Evolutionary conservation across 2,329 filamentous ascomycete genomes (phyloP).

Genomic region (Colletotrichum lini): DNA sequence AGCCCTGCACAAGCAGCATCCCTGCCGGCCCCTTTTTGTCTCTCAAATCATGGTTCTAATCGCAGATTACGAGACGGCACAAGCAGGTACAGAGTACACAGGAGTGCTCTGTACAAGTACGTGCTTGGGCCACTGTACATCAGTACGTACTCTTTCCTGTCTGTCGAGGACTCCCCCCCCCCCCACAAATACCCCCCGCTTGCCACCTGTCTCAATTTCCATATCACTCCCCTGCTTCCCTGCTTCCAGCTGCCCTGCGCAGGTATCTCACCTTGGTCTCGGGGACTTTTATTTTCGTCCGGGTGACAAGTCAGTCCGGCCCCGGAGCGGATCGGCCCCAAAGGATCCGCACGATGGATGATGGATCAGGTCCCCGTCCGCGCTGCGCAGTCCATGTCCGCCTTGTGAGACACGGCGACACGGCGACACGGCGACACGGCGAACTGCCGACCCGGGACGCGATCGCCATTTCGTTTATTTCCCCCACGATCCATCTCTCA

Average conservation of each 20-base stretch:
- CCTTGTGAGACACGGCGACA: not conserved
- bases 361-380: not conserved
- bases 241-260: conserved; percentile 11
- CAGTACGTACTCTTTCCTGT: too few species aligned
- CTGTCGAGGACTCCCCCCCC: not conserved
- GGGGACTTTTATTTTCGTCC: conserved; percentile 7
- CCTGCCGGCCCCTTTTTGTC: too few species aligned
- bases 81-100: too few species aligned
- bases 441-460: too few species aligned
- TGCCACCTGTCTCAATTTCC: conserved; percentile 16
- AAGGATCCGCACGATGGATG: too few species aligned
- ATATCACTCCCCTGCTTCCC: conserved; percentile 4
- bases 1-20: too few species aligned
- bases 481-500: not conserved
- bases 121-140: too few species aligned
- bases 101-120: too few species aligned
- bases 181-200: not conserved
- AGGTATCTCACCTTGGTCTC: not conserved
- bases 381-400: not conserved
- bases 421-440: not conserved
- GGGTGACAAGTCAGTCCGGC: conserved; percentile 22
- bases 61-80: too few species aligned
- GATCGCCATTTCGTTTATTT: not conserved
- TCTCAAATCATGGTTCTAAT: too few species aligned
- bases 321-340: conserved; percentile 8